Base-by-base conservation (phyloP, 495 filamentous ascomycete genomes). In the Achaetomiella virescens region DNA sequence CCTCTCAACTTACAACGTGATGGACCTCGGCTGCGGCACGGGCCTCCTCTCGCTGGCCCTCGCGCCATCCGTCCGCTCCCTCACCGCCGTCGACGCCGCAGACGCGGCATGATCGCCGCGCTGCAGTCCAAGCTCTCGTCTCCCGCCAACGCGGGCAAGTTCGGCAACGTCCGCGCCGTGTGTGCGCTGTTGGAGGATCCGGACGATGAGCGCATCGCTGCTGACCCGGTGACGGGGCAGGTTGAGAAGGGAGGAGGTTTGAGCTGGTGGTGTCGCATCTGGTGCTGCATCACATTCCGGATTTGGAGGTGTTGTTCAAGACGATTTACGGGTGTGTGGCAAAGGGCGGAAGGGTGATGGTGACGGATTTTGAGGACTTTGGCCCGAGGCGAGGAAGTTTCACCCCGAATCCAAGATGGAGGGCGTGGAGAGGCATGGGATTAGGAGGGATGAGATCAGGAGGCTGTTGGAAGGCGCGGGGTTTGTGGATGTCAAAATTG, bases 291-390 rank as follows among this genome's bases (percentile, higher is more conserved):
- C 80, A 83, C 59, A 73, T 83, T 21, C 72, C 76, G 1, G 70
- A 72, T 41, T 59, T 82, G 6, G 22, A 58, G 6, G 43, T 53
- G 1, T 61, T 81, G 11, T 60, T 83, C 3, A 21, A 18, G 2
- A 73, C 69, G 8, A 69, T 81, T 50, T 46, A 71, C 22, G 74
- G 68, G 10, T 74, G 70, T 31, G 58, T 83, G 12, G 69, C 63
- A 38, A 66, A 72, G 0, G 75, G 75, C 66, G 79, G 31, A 0
- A 54, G 59, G 46, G 70, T 79, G 0, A 71, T 75, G 46, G 56
- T 81, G 53, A 81, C 79, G n/a, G 80, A 83, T 44, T 83, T 78
- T 62, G 78, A 83, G 61, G 73, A 83, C 44, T 79, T 75, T 54
- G 80, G 80, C 74, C 76, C 0, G 77, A 74, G 36, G 78, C 78